Evolutionary conservation across 2,329 filamentous ascomycete genomes (phyloP), one percentile per base, ranked within the genome.

Genomic region (Cercospora sp.): DNA sequence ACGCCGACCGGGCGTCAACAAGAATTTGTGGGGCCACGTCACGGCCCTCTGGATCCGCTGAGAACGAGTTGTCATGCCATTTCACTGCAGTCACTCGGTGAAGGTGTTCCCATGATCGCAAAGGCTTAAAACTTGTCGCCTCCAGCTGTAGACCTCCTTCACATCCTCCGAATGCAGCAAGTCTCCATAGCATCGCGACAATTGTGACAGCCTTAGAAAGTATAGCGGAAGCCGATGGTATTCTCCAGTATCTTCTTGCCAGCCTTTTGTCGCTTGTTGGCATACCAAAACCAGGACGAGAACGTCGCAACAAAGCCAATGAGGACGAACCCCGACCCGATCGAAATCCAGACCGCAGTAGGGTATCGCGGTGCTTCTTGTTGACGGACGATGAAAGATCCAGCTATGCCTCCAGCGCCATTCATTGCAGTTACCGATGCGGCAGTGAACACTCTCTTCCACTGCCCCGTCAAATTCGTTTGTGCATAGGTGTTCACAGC

Each of bases 301-400:
- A 77, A 77, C 5, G 64, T 62, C 2, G 60, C 71, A 3, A 77
- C 72, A 66, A 75, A 71, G n/a, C 45, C 71, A 32, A 77, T 71
- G 32, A 79, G 74, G 66, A 76, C 43, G 8, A 75, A 49, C 65
- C 77, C 75, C 30, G 72, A 82, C 68, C 85, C 88, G 66, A 91
- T 89, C 12, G 86, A 88, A 13, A 90, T 83, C 88, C 88, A 91
- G 13, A 91, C 85, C 1, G 89, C 89, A 2, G 89, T 91, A 66
- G 82, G 77, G 76, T 91, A 91, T 66, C 81, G 78, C 6, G 89
- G 89, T 2, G 87, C 88, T 75, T 91, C 88, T 8, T 82, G 77
- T 69, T 85, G 82, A 28, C 86, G 81, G 3, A 91, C 87, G 70
- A 91, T 90, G 74, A 87, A 91, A 74, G 86, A 88, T 1, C 88